Evolutionary conservation across 2,329 filamentous ascomycete species (phyloP), one percentile per base, ranked within the genome.

Genomic region (Proliferodiscus dingleyae): DNA sequence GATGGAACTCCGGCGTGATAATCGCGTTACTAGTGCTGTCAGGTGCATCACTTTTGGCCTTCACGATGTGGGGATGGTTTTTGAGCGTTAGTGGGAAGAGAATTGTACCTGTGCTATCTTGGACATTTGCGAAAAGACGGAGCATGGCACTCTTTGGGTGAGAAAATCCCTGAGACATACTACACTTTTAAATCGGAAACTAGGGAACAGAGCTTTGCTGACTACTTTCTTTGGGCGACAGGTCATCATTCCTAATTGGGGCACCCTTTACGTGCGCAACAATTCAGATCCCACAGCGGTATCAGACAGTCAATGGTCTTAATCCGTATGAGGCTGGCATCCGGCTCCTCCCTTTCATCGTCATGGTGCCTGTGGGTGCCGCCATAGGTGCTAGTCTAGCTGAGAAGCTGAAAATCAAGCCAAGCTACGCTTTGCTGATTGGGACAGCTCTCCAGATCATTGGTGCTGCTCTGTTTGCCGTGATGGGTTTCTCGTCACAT

Each of bases 251-350:
- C 13, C 66, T 81, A 15, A 74, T 73, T 0, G 78, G 78, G 2
- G 79, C 77, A 41, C 68, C 73, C 0, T 81, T 80, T 49, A 72
- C 83, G 18, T 67, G 75, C 4, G 68, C 80, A n/a, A 71, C 77
- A 10, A 72, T 81, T 45, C 70, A 74, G 24, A 69, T 83, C 4
- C 79, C 80, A 1, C 75, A 83, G 52, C 67, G 77, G 5, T 78
- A 81, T 40, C 78, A 83, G 49, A 74, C 82, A 29, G 72, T 81
- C 42, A 75, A 80, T 50, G 66, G 65, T 5, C 70, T 80, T 39
- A 70, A 64, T 24, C 69, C 75, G 0, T 66, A 81, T 19, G 69
- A 70, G 56, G 76, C 78, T 0, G 78, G 79, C 4, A 59, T 81
- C 3, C 73, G 79, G 36, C 67, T 82, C 5, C 65, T 83, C 11